Conservation (phyloP, 768 basidiomycete species). For the Cyclocybe cylindracea region DNA sequence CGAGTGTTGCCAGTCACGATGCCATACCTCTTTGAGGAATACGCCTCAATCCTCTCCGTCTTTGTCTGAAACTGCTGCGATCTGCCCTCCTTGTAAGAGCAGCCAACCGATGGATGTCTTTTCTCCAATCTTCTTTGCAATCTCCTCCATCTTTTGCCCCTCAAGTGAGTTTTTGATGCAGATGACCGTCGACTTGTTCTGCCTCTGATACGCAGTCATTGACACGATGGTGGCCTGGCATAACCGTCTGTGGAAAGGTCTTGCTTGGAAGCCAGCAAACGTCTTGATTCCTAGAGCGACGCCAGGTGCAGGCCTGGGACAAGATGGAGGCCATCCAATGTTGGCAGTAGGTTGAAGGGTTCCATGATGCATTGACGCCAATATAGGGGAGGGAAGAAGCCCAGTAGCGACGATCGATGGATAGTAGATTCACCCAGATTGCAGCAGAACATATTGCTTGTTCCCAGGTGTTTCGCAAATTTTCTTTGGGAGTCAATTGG, state of each 20-base stretch:
- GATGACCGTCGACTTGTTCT: constrained; percentile 93
- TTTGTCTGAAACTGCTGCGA: constrained; percentile 82
- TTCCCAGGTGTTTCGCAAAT: constrained; percentile 71
- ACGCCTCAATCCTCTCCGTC: constrained; percentile 77
- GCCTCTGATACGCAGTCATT: constrained; percentile 90
- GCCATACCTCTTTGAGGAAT: constrained; percentile 90
- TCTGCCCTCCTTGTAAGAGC: constrained; percentile 89
- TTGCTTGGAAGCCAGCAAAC: constrained; percentile 92
- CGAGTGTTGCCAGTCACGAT: constrained; percentile 81
- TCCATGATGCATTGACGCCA: constrained; percentile 81
- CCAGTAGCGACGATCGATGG: constrained; percentile 91
- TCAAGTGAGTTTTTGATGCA: constrained; percentile 80
- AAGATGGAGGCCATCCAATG: constrained; percentile 80
- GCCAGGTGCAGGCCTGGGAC: constrained; percentile 85
- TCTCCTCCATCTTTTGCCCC: constrained; percentile 61
- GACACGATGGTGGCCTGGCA: constrained; percentile 83
- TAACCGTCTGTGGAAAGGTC: constrained; percentile 78
- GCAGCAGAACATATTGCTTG: constrained; percentile 79
- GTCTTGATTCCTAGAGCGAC: constrained; percentile 84
- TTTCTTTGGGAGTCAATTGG: constrained; percentile 75
- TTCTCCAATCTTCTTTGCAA: constrained; percentile 79
- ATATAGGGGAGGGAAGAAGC: constrained; percentile 89
- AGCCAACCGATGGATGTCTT: constrained; percentile 70
- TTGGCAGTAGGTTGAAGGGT: constrained; percentile 87
- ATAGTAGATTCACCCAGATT: constrained; percentile 58